Evolutionary conservation across 1,284 basidiomycete genomes (phyloP), one percentile per base, ranked within the genome.

Genomic region (Macrocystidia cucumis): DNA sequence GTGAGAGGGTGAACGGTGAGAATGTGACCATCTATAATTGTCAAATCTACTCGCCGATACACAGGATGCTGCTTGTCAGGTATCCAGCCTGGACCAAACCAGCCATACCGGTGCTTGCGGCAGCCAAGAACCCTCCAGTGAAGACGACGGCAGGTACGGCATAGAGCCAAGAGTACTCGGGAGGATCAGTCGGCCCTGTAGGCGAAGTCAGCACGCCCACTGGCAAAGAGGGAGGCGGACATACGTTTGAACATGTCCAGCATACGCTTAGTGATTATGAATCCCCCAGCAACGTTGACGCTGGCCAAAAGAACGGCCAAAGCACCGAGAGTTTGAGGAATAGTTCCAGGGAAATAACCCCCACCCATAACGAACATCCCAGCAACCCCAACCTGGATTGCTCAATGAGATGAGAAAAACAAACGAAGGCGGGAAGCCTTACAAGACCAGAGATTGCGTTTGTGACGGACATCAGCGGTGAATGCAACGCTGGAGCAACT

Each of bases 301-400:
- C 83, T 85, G 11, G 87, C 87, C 14, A 91, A 62, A 29, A 91
- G 70, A 9, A 91, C 88, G 9, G 86, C 86, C 7, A 80, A 44
- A 3, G 88, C 85, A 40, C 85, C 87, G 11, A 91, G 65, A 11
- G 64, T 62, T 59, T 91, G 86, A 27, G 87, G 80, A 42, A 88
- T 63, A 0, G 87, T 90, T 29, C 74, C 74, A 9, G 87, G 87
- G n/a, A 88, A 48, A 52, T 79, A 85, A 5, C 87, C 82, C 24
- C 87, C 87, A 38, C 88, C 87, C 84, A 91, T 90, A 26, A 90
- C 75, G 52, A 89, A 91, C 50, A 91, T 63, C 26, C 88, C 88
- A 14, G 87, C 87, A 21, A 91, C 65, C 34, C 87, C 87, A 34
- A 91, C 87, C 66, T 56, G 31, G 3, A 33, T 6, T 33, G 13